These are phyloP conservation scores for Brassica carinata DNA, from an alignment of 345 rosid species.

Conservation along the genomic window DNA sequence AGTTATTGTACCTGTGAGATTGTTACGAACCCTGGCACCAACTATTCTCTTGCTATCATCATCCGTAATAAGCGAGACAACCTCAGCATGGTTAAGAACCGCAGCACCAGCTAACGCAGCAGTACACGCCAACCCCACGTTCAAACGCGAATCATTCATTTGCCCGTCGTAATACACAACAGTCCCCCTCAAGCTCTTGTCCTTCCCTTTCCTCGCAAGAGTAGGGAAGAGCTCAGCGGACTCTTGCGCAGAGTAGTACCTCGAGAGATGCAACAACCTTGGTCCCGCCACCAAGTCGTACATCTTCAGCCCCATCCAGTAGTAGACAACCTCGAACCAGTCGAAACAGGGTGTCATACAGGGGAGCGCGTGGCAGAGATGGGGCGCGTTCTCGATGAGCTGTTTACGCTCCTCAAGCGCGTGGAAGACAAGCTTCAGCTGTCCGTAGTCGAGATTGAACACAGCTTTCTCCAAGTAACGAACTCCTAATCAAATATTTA, in stretches of 20 bases:
- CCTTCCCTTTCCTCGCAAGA: constrained; percentile 76
- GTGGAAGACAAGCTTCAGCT: constrained; percentile 88
- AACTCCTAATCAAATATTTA: constrained; percentile 55
- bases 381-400: constrained; percentile 93
- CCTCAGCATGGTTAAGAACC: constrained; percentile 95
- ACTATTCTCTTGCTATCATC: constrained; percentile 56
- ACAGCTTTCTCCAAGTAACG: constrained; percentile 99
- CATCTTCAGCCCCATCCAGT: constrained; percentile 94
- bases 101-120: constrained; percentile 95
- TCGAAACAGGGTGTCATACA: constrained; percentile 98
- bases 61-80: constrained; percentile 72
- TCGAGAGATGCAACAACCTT: constrained; percentile 77
- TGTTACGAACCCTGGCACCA: constrained; percentile 92
- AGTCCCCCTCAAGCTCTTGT: constrained; percentile 72
- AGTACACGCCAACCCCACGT: constrained; percentile 86
- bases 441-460: constrained; percentile 92
- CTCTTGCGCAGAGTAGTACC: constrained; percentile 87
- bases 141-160: constrained; percentile 95
- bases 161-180: constrained; percentile 99
- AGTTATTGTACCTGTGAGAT: constrained; percentile 62
- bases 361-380: constrained; percentile 90
- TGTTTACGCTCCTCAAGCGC: constrained; percentile 96
- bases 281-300: constrained; percentile 94
- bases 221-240: constrained; percentile 90
- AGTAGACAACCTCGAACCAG: constrained; percentile 95